Evolutionary conservation across 177 flowering plant species (phyloP).

Genomic region (Tripterygium wilfordii): DNA sequence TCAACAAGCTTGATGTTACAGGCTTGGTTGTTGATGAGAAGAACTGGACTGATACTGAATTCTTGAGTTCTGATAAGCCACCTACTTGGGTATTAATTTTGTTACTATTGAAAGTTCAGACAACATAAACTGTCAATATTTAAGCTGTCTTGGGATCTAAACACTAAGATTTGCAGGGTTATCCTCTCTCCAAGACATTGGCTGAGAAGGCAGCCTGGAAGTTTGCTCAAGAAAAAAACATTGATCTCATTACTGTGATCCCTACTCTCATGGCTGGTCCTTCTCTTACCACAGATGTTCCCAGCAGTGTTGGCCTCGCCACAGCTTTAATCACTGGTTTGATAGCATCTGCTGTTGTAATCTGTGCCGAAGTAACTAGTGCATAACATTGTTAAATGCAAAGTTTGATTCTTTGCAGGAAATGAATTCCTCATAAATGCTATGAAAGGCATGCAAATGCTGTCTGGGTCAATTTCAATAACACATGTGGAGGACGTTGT

Average conservation of each 20-base stretch:
- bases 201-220: conserved; percentile 80
- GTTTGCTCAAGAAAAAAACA: conserved; percentile 58
- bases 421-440: conserved; percentile 39
- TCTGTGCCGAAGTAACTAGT: no score
- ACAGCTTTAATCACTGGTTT: conserved; percentile 55
- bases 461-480: conserved; percentile 66
- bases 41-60: conserved; percentile 69
- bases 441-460: conserved; percentile 68
- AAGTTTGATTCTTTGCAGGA: conserved; percentile 24
- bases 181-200: conserved; percentile 60
- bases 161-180: conserved; percentile 49
- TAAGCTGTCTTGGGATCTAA: background rate
- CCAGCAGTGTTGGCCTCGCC: conserved; percentile 48
- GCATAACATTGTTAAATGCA: no score
- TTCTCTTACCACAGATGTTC: conserved; percentile 51
- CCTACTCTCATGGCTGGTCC: conserved; percentile 64
- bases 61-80: conserved; percentile 49
- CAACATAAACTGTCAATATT: no score
- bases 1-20: conserved; percentile 37
- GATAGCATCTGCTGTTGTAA: no score
- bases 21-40: conserved; percentile 54
- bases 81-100: conserved; percentile 60
- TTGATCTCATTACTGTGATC: conserved; percentile 59
- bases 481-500: conserved; percentile 70
- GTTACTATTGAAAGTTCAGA: no score